These are phyloP conservation scores for Bombardia bombarda DNA, from an alignment of 495 filamentous ascomycete species.

Conservation along the genomic window DNA sequence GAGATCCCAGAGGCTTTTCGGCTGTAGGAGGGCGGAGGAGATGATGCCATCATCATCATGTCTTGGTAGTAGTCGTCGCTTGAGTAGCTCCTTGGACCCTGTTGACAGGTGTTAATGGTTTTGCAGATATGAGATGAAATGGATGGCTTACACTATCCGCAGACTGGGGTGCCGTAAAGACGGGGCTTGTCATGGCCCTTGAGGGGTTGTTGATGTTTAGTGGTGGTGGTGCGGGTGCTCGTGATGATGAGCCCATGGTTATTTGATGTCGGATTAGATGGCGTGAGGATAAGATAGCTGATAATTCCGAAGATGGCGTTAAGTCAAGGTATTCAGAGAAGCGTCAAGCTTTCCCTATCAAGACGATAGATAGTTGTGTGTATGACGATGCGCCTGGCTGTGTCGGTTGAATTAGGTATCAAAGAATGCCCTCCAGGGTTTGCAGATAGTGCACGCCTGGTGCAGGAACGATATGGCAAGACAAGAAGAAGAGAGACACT, in stretches of 20 bases:
- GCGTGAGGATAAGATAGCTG: no score
- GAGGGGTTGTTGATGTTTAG: conserved; percentile 4
- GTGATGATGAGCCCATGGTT: conserved; percentile 8
- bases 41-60: neutral
- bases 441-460: conserved; percentile 5
- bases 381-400: no score
- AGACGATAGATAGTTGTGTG: no score
- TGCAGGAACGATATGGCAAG: neutral
- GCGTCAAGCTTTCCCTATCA: neutral
- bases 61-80: conserved; percentile 4
- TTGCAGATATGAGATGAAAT: neutral
- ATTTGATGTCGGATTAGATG: neutral
- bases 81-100: conserved; percentile 7
- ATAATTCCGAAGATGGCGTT: no score
- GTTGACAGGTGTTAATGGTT: neutral
- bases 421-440: conserved; percentile 9
- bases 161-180: neutral
- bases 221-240: conserved; percentile 5
- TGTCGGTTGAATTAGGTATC: neutral
- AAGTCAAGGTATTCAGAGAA: no score
- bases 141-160: conserved; percentile 1
- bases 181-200: conserved; percentile 1
- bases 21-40: neutral
- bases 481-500: neutral
- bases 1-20: conserved; percentile 8